These are phyloP conservation scores for Beauveria medogensis DNA, from an alignment of 2,329 filamentous ascomycete genomes.

Conservation along the genomic window DNA sequence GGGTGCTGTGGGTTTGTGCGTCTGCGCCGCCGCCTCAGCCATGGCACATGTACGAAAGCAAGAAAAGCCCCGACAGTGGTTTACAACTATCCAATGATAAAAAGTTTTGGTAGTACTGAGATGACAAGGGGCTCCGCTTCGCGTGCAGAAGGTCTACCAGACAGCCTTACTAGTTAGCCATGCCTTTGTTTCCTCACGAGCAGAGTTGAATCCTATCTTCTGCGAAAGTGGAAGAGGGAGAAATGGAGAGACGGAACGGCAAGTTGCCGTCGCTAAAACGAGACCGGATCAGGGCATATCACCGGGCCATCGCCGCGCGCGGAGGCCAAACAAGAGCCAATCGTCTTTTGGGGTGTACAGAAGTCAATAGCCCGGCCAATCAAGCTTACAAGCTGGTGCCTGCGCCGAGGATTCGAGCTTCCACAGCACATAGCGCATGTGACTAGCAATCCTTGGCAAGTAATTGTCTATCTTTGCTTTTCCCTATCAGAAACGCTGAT, in stretches of 20 bases:
- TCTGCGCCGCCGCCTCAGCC: constrained; percentile 4
- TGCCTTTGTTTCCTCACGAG: not conserved
- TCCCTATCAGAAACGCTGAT: no score
- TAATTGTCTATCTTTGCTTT: no score
- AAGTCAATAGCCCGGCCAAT: no score
- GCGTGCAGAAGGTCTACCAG: not conserved
- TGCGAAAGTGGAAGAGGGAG: not conserved
- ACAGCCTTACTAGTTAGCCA: not conserved
- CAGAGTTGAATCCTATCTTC: not conserved
- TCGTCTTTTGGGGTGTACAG: not conserved
- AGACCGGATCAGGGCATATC: not conserved
- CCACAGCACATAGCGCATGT: no score
- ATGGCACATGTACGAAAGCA: not conserved
- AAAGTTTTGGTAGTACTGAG: not conserved
- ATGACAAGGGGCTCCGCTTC: not conserved
- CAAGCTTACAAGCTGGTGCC: no score
- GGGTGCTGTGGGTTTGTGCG: not conserved
- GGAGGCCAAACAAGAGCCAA: not conserved
- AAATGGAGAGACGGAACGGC: not conserved
- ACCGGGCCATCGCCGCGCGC: not conserved
- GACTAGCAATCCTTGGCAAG: no score
- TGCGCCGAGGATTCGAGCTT: not conserved
- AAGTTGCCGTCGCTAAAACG: not conserved
- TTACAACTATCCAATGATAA: not conserved
- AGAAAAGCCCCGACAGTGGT: not conserved